phyloP scores from a whole-genome alignment of 495 filamentous ascomycete genomes.

The Penicillium malachiteum region DNA sequence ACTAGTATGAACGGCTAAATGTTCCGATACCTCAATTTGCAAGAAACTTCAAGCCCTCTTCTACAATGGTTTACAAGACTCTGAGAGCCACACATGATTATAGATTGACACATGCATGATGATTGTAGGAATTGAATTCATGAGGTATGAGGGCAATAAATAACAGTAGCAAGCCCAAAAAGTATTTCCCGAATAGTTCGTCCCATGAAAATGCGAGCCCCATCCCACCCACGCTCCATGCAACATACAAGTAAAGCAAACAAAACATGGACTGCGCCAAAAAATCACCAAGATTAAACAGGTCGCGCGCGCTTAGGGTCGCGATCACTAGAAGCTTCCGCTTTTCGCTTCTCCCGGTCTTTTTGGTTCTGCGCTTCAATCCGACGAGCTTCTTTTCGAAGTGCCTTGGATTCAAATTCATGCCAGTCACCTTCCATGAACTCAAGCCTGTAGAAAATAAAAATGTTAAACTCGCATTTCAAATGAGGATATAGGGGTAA shows the following conservation, averaged over 20 bases:
- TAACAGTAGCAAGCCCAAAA: conserved; percentile 21
- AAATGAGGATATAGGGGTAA: neutral
- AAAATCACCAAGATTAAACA: conserved; percentile 10
- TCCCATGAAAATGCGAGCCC: conserved; percentile 21
- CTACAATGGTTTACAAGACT: no score
- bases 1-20: no score
- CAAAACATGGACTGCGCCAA: neutral
- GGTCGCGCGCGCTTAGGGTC: conserved; percentile 38
- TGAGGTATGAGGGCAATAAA: conserved; percentile 13
- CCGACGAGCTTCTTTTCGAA: conserved; percentile 77
- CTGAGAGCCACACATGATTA: no score
- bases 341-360: conserved; percentile 54
- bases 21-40: no score
- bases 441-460: conserved; percentile 59
- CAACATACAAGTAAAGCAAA: conserved; percentile 1
- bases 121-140: neutral
- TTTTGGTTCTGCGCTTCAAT: conserved; percentile 53
- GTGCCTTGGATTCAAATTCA: conserved; percentile 96
- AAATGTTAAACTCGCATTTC: conserved; percentile 14
- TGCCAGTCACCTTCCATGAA: conserved; percentile 96
- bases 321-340: conserved; percentile 32
- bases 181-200: conserved; percentile 1
- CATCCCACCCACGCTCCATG: conserved; percentile 4
- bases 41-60: no score
- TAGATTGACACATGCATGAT: no score